A percentile compares a stretch with the other conserved stretches of the same genome.
phyloP scores from a whole-genome alignment of 2,329 filamentous ascomycete species.

The Monosporascus cannonballus region DNA sequence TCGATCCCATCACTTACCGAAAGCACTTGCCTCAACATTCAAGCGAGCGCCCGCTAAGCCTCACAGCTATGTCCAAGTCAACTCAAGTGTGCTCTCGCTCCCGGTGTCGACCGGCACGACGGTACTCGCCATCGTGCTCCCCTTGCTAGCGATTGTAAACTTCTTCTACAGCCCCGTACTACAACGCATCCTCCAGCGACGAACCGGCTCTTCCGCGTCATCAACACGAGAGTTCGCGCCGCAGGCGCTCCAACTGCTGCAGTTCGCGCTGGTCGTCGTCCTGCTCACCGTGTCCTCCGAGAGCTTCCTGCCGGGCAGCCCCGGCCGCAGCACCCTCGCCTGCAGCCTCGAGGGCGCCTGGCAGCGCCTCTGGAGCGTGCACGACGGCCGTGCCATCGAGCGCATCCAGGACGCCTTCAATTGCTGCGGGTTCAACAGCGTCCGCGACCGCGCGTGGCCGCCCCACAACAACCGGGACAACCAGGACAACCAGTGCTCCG shows the following conservation, averaged over 20 bases:
- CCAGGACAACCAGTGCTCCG: constrained; percentile 30
- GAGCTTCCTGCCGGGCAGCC: constrained; percentile 25
- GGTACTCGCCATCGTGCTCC: constrained; percentile 23
- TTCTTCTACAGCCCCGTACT: constrained; percentile 17
- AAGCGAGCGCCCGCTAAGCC: background rate
- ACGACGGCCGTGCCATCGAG: constrained; percentile 44
- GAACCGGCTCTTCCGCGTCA: background rate
- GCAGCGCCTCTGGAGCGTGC: constrained; percentile 44
- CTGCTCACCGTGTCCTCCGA: constrained; percentile 36
- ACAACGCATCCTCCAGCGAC: constrained; percentile 1
- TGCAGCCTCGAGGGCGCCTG: constrained; percentile 54
- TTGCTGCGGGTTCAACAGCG: constrained; percentile 59
- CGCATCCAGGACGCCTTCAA: constrained; percentile 58
- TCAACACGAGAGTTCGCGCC: constrained; percentile 19
- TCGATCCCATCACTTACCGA: background rate
- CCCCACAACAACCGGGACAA: background rate
- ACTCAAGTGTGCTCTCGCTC: constrained; percentile 20
- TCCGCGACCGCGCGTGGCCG: constrained; percentile 57
- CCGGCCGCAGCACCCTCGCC: constrained; percentile 23
- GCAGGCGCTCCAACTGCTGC: constrained; percentile 33
- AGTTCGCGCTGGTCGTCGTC: constrained; percentile 35
- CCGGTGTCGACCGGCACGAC: constrained; percentile 23
- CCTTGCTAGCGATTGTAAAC: constrained; percentile 21
- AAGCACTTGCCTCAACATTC: background rate
- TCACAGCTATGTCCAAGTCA: constrained; percentile 23